These are phyloP conservation scores for Fusarium sp. DNA, from an alignment of 2,329 filamentous ascomycete species.

Conservation along the genomic window DNA sequence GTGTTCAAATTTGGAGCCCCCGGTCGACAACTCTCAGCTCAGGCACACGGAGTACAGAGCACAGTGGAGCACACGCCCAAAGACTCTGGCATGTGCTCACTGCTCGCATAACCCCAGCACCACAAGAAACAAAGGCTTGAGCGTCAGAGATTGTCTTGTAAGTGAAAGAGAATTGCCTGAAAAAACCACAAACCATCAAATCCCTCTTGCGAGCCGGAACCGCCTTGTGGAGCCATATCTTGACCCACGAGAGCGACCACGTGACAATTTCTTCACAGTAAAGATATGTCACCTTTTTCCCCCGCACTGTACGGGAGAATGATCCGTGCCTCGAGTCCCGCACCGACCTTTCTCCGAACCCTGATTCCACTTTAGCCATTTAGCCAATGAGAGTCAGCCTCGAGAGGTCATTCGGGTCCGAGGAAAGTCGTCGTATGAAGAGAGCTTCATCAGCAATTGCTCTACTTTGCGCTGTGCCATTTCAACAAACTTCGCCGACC, in stretches of 20 bases:
- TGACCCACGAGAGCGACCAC: conserved; percentile 49
- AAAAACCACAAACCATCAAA: conserved; percentile 36
- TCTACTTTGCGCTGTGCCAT: conserved; percentile 6
- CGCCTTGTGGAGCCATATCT: conserved; percentile 39
- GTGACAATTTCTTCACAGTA: conserved; percentile 48
- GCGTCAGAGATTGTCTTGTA: conserved; percentile 8
- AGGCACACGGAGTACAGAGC: conserved; percentile 38
- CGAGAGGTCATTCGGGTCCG: conserved; percentile 24
- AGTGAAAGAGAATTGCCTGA: conserved; percentile 20
- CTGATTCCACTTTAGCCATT: neutral
- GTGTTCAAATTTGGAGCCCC: conserved; percentile 45
- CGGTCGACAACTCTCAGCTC: conserved; percentile 29
- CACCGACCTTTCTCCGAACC: conserved; percentile 44
- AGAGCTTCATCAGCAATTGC: conserved; percentile 34
- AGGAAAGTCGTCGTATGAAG: conserved; percentile 25
- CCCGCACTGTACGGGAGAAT: conserved; percentile 17
- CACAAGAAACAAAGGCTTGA: conserved; percentile 22
- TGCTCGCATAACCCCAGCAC: conserved; percentile 35
- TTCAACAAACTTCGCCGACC: neutral
- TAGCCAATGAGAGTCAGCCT: conserved; percentile 41
- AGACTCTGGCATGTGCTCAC: conserved; percentile 44
- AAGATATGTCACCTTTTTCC: neutral
- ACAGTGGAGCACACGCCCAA: conserved; percentile 47
- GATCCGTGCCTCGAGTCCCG: conserved; percentile 19
- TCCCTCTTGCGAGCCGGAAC: conserved; percentile 35